phyloP scores from a whole-genome alignment of 208 protist species.

The Phytomonas sp. region DNA sequence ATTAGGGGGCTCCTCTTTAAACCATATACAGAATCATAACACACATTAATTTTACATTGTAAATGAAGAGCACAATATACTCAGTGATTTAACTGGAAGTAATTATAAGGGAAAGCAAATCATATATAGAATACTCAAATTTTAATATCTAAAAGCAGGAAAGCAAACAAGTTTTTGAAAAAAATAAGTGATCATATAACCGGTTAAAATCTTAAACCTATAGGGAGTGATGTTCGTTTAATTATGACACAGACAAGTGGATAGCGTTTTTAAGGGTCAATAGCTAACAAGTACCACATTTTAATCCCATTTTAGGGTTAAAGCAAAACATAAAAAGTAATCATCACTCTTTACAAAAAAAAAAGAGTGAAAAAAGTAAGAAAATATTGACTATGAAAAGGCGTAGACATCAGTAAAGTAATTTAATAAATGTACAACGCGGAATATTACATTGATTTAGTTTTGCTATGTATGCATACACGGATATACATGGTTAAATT shows the following conservation, averaged over 20 bases:
- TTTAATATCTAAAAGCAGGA: too few relatives aligned
- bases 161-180: too few relatives aligned
- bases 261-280: not conserved
- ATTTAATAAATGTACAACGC: conserved; percentile 1
- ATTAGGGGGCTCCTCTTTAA: too few relatives aligned
- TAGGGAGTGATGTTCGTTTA: too few relatives aligned
- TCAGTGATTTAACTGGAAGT: too few relatives aligned
- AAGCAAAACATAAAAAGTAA: conserved; percentile 15
- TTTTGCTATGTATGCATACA: conserved; percentile 3
- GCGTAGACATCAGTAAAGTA: conserved; percentile 1
- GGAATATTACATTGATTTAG: not conserved
- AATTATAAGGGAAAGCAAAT: too few relatives aligned
- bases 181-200: not conserved
- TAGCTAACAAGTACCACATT: not conserved
- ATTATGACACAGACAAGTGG: not conserved
- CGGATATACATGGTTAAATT: not conserved
- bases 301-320: not conserved
- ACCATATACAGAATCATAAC: too few relatives aligned
- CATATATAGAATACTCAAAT: too few relatives aligned
- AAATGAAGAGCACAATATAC: too few relatives aligned
- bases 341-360: conserved; percentile 12
- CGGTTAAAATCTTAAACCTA: not conserved
- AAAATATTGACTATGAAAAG: conserved; percentile 15
- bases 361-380: conserved; percentile 10
- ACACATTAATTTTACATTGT: too few relatives aligned